These are phyloP conservation scores for Fusarium papillatum DNA, from an alignment of 2,329 filamentous ascomycete genomes.

Conservation along the genomic window DNA sequence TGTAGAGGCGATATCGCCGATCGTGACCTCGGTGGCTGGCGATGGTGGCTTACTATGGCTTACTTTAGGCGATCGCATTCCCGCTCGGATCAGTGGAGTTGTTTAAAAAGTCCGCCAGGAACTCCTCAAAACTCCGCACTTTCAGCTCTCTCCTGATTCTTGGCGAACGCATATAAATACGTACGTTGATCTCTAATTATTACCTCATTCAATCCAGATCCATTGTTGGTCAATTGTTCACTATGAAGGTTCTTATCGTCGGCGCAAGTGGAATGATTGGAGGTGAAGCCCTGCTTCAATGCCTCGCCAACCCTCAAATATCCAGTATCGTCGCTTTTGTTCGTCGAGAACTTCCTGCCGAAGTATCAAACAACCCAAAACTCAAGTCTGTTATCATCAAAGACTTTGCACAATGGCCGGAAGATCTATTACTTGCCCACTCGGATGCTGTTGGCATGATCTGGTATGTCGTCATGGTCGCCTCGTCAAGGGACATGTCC, in stretches of 20 bases:
- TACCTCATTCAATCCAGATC: too few species aligned
- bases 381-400: slow-evolving; percentile 28
- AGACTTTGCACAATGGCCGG: slow-evolving; percentile 36
- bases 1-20: neutral
- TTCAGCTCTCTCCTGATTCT: neutral
- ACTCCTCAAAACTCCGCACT: neutral
- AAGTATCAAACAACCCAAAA: slow-evolving; percentile 28
- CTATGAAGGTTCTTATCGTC: slow-evolving; percentile 53
- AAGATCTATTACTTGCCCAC: slow-evolving; percentile 22
- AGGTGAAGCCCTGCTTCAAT: slow-evolving; percentile 47
- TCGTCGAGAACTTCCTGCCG: slow-evolving; percentile 43
- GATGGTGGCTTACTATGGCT: neutral
- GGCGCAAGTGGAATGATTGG: slow-evolving; percentile 52
- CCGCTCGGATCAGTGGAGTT: neutral
- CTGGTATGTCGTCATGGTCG: slow-evolving; percentile 25
- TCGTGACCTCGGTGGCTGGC: neutral
- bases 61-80: neutral
- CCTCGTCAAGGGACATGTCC: too few species aligned
- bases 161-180: neutral
- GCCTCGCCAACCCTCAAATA: slow-evolving; percentile 48
- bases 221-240: neutral
- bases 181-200: neutral
- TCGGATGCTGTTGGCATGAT: slow-evolving; percentile 41
- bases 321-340: slow-evolving; percentile 48
- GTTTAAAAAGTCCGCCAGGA: neutral